phyloP scores from a whole-genome alignment of 1,139 yeast genomes.

The Debaryomyces subglobosus region DNA sequence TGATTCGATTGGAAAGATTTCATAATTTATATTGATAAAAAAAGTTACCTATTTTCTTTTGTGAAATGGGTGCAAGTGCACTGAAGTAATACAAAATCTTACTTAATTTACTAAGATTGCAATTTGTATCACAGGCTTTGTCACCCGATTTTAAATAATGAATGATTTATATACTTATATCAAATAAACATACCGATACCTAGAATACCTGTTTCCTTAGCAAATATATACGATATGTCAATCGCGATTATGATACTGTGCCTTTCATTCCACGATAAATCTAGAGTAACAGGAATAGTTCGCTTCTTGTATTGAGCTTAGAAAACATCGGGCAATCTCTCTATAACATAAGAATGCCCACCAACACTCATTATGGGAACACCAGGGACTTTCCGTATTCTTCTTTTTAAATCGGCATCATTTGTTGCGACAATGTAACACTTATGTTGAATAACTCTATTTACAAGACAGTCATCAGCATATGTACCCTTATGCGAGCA shows the following conservation, averaged over 20 bases:
- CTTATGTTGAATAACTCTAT: constrained; percentile 91
- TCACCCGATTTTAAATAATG: background rate
- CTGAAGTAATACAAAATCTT: background rate
- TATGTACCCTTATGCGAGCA: constrained; percentile 95
- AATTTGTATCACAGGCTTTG: background rate
- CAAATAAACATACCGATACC: background rate
- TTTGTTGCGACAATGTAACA: constrained; percentile 97
- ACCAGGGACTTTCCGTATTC: constrained; percentile 95
- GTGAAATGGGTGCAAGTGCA: constrained; percentile 8
- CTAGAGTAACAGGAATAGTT: background rate
- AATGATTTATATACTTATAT: background rate
- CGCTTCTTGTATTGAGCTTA: constrained; percentile 25
- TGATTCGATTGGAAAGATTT: constrained; percentile 1
- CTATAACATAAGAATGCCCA: constrained; percentile 87
- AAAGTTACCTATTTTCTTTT: background rate
- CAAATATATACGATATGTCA: background rate
- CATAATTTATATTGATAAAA: constrained; percentile 1
- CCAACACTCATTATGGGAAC: constrained; percentile 97
- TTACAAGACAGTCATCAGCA: constrained; percentile 96
- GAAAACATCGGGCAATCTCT: constrained; percentile 92
- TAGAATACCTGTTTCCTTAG: background rate
- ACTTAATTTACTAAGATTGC: background rate
- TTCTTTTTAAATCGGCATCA: constrained; percentile 95
- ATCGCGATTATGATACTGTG: background rate
- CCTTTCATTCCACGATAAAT: background rate